Evolutionary conservation across 108 stramenopile species (phyloP), one percentile per base, ranked within the genome.

Genomic region (Skeletonema tropicum): DNA sequence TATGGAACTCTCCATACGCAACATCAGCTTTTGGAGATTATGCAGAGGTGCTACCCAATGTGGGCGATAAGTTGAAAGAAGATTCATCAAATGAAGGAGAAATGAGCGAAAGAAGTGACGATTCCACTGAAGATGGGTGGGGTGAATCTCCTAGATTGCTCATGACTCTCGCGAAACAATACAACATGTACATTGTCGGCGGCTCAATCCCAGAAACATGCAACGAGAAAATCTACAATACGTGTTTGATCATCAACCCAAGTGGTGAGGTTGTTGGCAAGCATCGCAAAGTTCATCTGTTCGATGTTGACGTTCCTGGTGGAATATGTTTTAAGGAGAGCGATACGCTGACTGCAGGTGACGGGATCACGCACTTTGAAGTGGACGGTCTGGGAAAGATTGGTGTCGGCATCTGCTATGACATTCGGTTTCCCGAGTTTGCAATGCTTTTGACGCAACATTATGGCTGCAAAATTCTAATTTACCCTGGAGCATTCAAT

Each of bases 401-500:
- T 39, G 99, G 98, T 29, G 85, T 99, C 9, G 99, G 98, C 14
- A 99, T 99, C 58, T 99, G 99, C 88, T 99, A 99, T 83, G 99
- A 99, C 86, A 96, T 99, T 77, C 96, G 99, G 13, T 99, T 99
- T 68, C 95, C 98, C 11, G 97, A 98, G 83, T 96, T 97, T 30
- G 92, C 97, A 61, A 92, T 98, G 81, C 77, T 98, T 7, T 60
- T 99, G 72, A 87, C 93, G 6, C 81, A 91, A 64, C 77, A 85
- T 60, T 90, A 97, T 71, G 66, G 87, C 46, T 88, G 89, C 68
- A 70, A 87, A 30, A 70, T 99, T 9, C 52, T 95, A 4, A 77
- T 98, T 29, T 99, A 87, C 55, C 99, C 99, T 0, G 98, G 99
- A 11, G 99, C 99, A 21, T 99, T 99, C 93, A 99, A 99, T 83